Base-by-base conservation (phyloP, 192 early-diverging fungal species). In the Tieghemiomyces parasiticus region DNA sequence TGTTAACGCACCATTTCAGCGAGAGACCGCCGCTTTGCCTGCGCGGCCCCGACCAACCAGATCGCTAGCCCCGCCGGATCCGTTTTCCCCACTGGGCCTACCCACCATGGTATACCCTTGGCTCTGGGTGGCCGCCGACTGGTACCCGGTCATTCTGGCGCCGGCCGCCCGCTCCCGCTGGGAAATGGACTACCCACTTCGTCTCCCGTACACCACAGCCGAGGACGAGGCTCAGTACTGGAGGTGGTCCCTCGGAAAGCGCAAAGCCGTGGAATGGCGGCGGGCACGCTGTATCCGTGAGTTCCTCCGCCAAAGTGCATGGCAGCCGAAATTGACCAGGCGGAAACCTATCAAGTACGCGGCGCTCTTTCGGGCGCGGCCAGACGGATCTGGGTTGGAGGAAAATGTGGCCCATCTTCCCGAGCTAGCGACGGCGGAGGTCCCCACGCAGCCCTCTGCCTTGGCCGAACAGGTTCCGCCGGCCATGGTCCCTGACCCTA, bases 41-140 rank as follows among this genome's bases (percentile, higher is more conserved):
- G n/a, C n/a, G n/a, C n/a, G n/a, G n/a, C n/a, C n/a, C n/a, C n/a
- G n/a, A n/a, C n/a, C n/a, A n/a, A n/a, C n/a, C n/a, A n/a, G n/a
- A n/a, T n/a, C n/a, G n/a, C n/a, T n/a, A n/a, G 38, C 8, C 38
- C 38, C 38, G 16, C 38, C 38, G 8, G 6, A 6, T 16, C 38
- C 38, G 8, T 6, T 10, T 6, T 6, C 6, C 38, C 6, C 16
- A 10, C 38, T 42, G 16, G 8, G 16, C 8, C 38, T 42, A 16
- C 8, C 6, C 6, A 6, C 38, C 38, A 42, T 42, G 38, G 51
- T 24, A 56, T 20, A 49, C 53, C 55, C 55, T 1, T 58, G 55
- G 55, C 55, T 58, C 35, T 38, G 31, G 55, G 55, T 58, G 55
- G 55, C 34, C 13, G 31, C 55, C 2, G 55, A 58, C 35, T 58